These are phyloP conservation scores for Erythrophleum fordii DNA, from an alignment of 306 rosid species.

Conservation along the genomic window DNA sequence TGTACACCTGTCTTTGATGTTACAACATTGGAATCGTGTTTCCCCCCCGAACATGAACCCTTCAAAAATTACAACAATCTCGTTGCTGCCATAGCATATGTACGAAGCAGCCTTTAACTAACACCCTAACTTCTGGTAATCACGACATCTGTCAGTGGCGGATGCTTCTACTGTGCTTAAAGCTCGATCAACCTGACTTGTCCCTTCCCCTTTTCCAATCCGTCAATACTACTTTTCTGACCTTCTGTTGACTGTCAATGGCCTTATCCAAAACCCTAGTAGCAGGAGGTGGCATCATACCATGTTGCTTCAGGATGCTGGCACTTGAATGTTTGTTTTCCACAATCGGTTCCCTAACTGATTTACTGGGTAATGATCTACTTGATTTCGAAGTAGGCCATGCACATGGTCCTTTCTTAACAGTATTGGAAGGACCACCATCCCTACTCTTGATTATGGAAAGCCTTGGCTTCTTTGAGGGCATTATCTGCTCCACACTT, in stretches of 20 bases:
- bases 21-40: conserved; percentile 66
- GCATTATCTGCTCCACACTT: conserved; percentile 51
- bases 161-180: conserved; percentile 37
- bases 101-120: conserved; percentile 57
- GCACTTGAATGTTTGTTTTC: conserved; percentile 58
- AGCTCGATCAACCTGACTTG: conserved; percentile 53
- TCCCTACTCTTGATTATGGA: conserved; percentile 58
- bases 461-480: conserved; percentile 80
- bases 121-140: conserved; percentile 44
- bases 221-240: conserved; percentile 61
- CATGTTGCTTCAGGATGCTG: conserved; percentile 57
- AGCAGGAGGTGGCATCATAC: conserved; percentile 80
- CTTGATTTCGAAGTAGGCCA: conserved; percentile 90
- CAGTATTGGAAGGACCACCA: conserved; percentile 43
- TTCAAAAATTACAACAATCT: conserved; percentile 39
- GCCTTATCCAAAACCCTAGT: conserved; percentile 56
- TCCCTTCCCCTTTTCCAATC: conserved; percentile 84
- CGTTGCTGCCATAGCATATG: conserved; percentile 59
- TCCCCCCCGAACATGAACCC: conserved; percentile 46
- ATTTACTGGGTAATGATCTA: conserved; percentile 70
- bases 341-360: conserved; percentile 53
- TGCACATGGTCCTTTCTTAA: conserved; percentile 53
- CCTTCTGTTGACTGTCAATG: conserved; percentile 58
- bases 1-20: conserved; percentile 61
- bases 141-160: conserved; percentile 46